A percentile compares a stretch with the other conserved stretches of the same genome.
These are phyloP conservation scores for Metschnikowia proteae DNA, from an alignment of 805 yeast genomes.

Conservation along the genomic window DNA sequence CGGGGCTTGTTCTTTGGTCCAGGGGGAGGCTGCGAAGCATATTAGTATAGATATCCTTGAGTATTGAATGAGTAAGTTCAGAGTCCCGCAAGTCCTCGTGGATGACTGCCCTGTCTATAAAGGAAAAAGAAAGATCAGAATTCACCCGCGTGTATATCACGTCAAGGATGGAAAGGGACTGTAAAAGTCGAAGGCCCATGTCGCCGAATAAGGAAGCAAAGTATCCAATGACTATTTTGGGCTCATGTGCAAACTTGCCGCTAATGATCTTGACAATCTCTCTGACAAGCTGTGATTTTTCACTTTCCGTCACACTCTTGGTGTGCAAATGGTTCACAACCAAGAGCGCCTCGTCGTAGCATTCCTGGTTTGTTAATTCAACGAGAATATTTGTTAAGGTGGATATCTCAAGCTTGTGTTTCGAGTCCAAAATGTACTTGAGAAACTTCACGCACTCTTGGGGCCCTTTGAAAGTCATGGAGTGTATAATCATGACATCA, in stretches of 20 bases:
- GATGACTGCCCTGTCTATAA: slow-evolving; percentile 30
- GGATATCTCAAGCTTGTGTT: slow-evolving; percentile 23
- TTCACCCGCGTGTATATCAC: slow-evolving; percentile 22
- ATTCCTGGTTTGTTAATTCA: slow-evolving; percentile 27
- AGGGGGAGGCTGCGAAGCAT: slow-evolving; percentile 18
- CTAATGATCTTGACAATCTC: slow-evolving; percentile 33
- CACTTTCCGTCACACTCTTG: slow-evolving; percentile 15
- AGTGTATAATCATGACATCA: slow-evolving; percentile 26
- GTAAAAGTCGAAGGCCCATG: slow-evolving; percentile 20
- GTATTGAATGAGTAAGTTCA: slow-evolving; percentile 18
- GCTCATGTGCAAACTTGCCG: slow-evolving; percentile 27
- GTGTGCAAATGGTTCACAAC: slow-evolving; percentile 31
- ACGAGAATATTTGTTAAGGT: slow-evolving; percentile 27
- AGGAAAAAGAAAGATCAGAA: slow-evolving; percentile 14
- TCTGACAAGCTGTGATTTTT: slow-evolving; percentile 22
- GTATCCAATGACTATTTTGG: slow-evolving; percentile 37
- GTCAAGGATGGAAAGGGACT: slow-evolving; percentile 26
- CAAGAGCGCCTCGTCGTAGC: slow-evolving; percentile 32
- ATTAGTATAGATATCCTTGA: slow-evolving; percentile 26
- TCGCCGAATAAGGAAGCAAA: slow-evolving; percentile 26
- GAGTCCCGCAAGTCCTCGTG: slow-evolving; percentile 25
- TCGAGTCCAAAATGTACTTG: slow-evolving; percentile 28
- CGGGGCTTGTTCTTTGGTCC: slow-evolving; percentile 14
- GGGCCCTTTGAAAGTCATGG: slow-evolving; percentile 38
- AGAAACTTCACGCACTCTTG: slow-evolving; percentile 30